These are phyloP conservation scores for Colletotrichum sp. DNA, from an alignment of 2,329 filamentous ascomycete species.

Conservation along the genomic window DNA sequence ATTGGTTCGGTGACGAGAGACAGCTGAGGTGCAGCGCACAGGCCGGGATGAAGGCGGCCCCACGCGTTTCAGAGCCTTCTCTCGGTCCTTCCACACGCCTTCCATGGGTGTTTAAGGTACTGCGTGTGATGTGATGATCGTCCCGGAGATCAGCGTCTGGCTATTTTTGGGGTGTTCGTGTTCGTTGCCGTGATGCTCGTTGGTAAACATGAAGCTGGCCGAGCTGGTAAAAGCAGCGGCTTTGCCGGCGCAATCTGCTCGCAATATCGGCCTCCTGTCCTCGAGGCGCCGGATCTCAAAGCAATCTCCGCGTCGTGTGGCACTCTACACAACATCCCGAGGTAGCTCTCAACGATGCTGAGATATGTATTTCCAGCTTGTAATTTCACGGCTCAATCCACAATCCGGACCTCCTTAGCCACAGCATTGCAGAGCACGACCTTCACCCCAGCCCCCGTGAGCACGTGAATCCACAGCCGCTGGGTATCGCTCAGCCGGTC, in stretches of 20 bases:
- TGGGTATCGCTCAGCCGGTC: constrained; percentile 96
- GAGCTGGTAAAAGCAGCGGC: background rate
- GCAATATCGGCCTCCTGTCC: background rate
- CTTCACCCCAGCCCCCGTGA: constrained; percentile 81
- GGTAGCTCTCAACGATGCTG: background rate
- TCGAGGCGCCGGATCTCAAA: background rate
- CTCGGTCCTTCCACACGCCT: background rate
- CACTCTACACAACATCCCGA: background rate
- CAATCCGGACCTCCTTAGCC: constrained; percentile 54
- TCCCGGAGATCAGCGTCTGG: background rate
- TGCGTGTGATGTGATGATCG: background rate
- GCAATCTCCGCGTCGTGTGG: constrained; percentile 14
- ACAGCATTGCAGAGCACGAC: constrained; percentile 80
- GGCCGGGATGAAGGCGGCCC: background rate
- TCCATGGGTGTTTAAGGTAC: background rate
- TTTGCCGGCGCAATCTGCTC: background rate
- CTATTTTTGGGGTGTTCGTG: constrained; percentile 18
- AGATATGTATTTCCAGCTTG: background rate
- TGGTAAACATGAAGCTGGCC: background rate
- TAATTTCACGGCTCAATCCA: constrained; percentile 33
- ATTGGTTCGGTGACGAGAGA: constrained; percentile 7
- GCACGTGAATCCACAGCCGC: constrained; percentile 93
- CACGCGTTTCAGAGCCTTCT: constrained; percentile 16
- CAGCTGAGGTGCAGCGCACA: constrained; percentile 1
- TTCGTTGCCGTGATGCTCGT: background rate